Conservation (phyloP, 345 rosid genomes). For the Gossypium sturtianum region DNA sequence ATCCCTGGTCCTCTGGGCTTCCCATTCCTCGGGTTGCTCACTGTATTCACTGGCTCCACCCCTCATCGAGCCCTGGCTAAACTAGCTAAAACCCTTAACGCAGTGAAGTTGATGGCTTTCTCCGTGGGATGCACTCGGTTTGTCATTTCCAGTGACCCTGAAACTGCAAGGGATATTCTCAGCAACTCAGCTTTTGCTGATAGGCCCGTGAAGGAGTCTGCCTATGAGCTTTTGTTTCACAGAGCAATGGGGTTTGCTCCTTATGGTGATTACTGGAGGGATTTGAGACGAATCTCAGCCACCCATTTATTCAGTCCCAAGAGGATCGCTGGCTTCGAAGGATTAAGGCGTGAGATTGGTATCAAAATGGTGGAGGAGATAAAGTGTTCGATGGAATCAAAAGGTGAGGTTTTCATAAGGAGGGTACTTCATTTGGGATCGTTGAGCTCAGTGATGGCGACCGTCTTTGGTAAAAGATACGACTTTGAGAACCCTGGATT, state of each 20-base stretch:
- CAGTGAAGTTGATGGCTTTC: slow-evolving; percentile 61
- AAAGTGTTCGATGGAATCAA: slow-evolving; percentile 11
- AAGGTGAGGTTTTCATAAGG: slow-evolving; percentile 43
- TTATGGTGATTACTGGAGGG: slow-evolving; percentile 82
- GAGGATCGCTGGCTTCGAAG: slow-evolving; percentile 29
- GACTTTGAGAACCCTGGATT: slow-evolving; percentile 31
- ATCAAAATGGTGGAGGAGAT: slow-evolving; percentile 41
- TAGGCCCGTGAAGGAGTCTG: slow-evolving; percentile 83
- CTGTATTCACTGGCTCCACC: slow-evolving; percentile 18
- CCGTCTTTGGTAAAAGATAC: slow-evolving; percentile 63
- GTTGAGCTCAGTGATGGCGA: slow-evolving; percentile 65
- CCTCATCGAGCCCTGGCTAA: slow-evolving; percentile 48
- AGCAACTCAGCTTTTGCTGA: slow-evolving; percentile 75
- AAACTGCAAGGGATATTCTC: slow-evolving; percentile 67
- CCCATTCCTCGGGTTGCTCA: slow-evolving; percentile 40
- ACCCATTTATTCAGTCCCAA: not conserved
- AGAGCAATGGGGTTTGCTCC: slow-evolving; percentile 75
- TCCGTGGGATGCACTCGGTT: slow-evolving; percentile 75
- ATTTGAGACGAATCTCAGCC: slow-evolving; percentile 49
- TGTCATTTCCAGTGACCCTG: slow-evolving; percentile 62
- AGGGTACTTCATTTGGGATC: slow-evolving; percentile 65
- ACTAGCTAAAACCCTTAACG: slow-evolving; percentile 31
- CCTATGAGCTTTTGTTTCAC: slow-evolving; percentile 72
- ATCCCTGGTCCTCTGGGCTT: slow-evolving; percentile 66
- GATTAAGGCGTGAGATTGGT: slow-evolving; percentile 43